Percentiles rank a stretch among this genome's conserved stretches.
These are phyloP conservation scores for Phytophthora hybrid DNA, from an alignment of 352 stramenopile genomes.

Conservation along the genomic window DNA sequence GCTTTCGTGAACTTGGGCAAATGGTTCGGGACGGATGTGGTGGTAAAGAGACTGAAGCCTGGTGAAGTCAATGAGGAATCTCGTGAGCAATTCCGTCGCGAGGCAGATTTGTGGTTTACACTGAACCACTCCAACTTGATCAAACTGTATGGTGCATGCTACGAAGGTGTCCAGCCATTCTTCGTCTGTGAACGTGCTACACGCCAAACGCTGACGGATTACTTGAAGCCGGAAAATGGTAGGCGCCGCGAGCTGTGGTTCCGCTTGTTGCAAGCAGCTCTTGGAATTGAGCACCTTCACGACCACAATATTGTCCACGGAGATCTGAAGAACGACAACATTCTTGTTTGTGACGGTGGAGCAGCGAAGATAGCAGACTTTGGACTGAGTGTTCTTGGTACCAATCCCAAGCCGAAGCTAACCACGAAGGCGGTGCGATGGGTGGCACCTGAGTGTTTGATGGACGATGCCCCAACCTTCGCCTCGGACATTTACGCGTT, in stretches of 20 bases:
- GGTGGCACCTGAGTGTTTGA: conserved; percentile 41
- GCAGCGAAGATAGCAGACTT: conserved; percentile 44
- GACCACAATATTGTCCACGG: conserved; percentile 43
- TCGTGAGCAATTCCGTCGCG: conserved; percentile 28
- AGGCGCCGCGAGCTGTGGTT: conserved; percentile 37
- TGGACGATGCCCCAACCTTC: conserved; percentile 19
- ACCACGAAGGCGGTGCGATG: conserved; percentile 32
- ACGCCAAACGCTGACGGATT: conserved; percentile 27
- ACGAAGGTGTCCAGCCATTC: conserved; percentile 32
- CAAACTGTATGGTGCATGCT: conserved; percentile 42
- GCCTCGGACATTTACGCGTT: conserved; percentile 49
- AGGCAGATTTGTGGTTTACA: conserved; percentile 41
- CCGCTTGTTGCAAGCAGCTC: conserved; percentile 37
- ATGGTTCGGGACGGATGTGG: conserved; percentile 41
- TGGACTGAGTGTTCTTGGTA: conserved; percentile 35
- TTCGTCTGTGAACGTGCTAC: conserved; percentile 44
- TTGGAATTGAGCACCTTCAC: conserved; percentile 45
- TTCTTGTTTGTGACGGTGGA: conserved; percentile 39
- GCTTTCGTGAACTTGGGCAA: conserved; percentile 32
- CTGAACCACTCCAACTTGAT: conserved; percentile 46
- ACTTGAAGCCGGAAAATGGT: conserved; percentile 31
- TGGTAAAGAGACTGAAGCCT: conserved; percentile 37
- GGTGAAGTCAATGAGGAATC: conserved; percentile 14
- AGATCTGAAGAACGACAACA: conserved; percentile 45
- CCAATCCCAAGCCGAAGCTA: conserved; percentile 7